phyloP scores from a whole-genome alignment of 2,329 filamentous ascomycete genomes.

The Diaporthe eres region DNA sequence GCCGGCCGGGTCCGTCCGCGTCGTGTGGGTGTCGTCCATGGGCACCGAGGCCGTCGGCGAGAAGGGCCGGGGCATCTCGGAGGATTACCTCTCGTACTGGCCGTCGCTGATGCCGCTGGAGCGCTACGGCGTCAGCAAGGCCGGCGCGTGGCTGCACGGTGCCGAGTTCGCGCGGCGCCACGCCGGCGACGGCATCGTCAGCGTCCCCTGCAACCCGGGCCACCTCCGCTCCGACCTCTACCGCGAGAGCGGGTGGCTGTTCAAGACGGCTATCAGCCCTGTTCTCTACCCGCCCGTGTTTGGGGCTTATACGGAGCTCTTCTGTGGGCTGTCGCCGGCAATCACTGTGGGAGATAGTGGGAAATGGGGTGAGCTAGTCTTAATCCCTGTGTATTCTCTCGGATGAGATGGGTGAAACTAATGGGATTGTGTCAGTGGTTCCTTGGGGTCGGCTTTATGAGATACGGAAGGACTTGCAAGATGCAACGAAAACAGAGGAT shows the following conservation, averaged over 20 bases:
- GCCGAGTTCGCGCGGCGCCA: conserved; percentile 46
- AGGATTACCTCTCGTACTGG: conserved; percentile 29
- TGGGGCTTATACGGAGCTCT: conserved; percentile 58
- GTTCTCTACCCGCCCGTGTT: conserved; percentile 43
- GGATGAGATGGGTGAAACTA: not conserved
- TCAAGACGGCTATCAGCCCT: not conserved
- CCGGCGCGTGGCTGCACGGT: conserved; percentile 44
- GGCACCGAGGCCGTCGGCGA: conserved; percentile 30
- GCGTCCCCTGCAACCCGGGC: conserved; percentile 48
- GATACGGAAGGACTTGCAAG: conserved; percentile 49
- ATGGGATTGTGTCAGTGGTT: conserved; percentile 46
- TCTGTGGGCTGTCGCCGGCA: conserved; percentile 53
- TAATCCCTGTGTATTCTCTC: not conserved
- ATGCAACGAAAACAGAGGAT: conserved; percentile 48
- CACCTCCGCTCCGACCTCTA: conserved; percentile 46
- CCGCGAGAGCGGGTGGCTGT: conserved; percentile 23
- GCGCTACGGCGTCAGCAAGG: conserved; percentile 48
- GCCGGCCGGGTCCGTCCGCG: conserved; percentile 42
- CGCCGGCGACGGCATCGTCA: conserved; percentile 45
- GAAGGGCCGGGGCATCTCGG: conserved; percentile 6
- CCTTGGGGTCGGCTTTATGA: conserved; percentile 56
- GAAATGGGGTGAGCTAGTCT: conserved; percentile 42
- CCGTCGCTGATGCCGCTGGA: conserved; percentile 24
- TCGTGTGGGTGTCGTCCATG: conserved; percentile 45
- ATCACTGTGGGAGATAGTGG: conserved; percentile 49